phyloP scores from a whole-genome alignment of 2,329 filamentous ascomycete species.

The Trichoderma aggressivum region DNA sequence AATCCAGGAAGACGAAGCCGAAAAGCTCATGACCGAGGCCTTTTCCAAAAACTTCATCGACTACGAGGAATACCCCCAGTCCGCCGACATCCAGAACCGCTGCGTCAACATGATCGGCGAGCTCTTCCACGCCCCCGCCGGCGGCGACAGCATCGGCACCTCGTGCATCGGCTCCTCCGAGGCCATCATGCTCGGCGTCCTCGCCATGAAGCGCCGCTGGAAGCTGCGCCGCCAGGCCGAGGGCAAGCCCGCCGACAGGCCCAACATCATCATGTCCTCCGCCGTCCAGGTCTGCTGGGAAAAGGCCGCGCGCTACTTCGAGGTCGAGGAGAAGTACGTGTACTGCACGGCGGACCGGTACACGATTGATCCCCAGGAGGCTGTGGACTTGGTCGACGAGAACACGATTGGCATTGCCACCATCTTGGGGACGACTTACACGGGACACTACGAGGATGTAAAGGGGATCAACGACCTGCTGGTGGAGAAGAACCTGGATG shows the following conservation, averaged over 20 bases:
- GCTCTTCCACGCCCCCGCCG: slow-evolving; percentile 76
- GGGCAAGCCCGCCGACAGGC: slow-evolving; percentile 74
- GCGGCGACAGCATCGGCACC: slow-evolving; percentile 72
- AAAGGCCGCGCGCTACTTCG: slow-evolving; percentile 85
- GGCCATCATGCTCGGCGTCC: slow-evolving; percentile 75
- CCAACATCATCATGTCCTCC: slow-evolving; percentile 94
- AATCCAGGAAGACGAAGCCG: slow-evolving; percentile 81
- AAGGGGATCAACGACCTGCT: slow-evolving; percentile 89
- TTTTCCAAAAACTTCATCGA: slow-evolving; percentile 96
- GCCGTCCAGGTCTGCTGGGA: slow-evolving; percentile 98
- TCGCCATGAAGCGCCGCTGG: slow-evolving; percentile 97
- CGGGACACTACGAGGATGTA: slow-evolving; percentile 91
- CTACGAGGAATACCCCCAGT: slow-evolving; percentile 80
- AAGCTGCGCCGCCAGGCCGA: slow-evolving; percentile 78
- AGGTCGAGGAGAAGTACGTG: slow-evolving; percentile 83
- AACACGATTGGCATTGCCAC: slow-evolving; percentile 87
- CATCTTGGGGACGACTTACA: slow-evolving; percentile 91
- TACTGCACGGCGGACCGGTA: slow-evolving; percentile 60
- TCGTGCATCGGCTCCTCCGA: slow-evolving; percentile 88
- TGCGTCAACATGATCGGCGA: slow-evolving; percentile 88
- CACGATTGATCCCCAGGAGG: slow-evolving; percentile 61
- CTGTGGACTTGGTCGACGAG: slow-evolving; percentile 60
- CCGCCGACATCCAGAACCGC: slow-evolving; percentile 84
- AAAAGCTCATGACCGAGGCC: slow-evolving; percentile 90
- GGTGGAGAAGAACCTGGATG: slow-evolving; percentile 68